A percentile compares a stretch with the other conserved stretches of the same genome.
These are phyloP conservation scores for Salisapilia sapeloensis DNA, from an alignment of 352 stramenopile genomes.

Conservation along the genomic window DNA sequence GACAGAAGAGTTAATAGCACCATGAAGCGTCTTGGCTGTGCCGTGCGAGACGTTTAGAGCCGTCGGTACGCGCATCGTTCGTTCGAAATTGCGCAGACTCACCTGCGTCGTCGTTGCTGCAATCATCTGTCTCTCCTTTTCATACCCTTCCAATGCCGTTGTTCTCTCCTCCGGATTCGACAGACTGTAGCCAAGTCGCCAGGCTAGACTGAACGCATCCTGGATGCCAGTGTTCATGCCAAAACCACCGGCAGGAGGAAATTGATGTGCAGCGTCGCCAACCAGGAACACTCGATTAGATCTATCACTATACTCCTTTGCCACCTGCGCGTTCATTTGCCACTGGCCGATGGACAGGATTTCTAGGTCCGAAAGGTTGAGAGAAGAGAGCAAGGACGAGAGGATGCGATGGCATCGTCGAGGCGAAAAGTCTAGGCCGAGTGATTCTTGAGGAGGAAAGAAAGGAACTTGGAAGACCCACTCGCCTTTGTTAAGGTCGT, in stretches of 20 bases:
- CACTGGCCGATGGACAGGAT: conserved; percentile 81
- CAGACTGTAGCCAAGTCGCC: conserved; percentile 54
- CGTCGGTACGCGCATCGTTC: conserved; percentile 69
- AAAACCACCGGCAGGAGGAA: conserved; percentile 84
- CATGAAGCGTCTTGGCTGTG: conserved; percentile 38
- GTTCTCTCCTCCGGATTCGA: conserved; percentile 4
- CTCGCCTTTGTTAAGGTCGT: conserved; percentile 76
- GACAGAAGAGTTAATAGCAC: conserved; percentile 39
- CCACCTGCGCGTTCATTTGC: conserved; percentile 88
- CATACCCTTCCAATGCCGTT: conserved; percentile 58
- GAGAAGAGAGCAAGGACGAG: conserved; percentile 18
- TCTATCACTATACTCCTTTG: conserved; percentile 57
- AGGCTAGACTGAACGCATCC: conserved; percentile 85
- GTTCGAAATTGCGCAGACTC: conserved; percentile 70
- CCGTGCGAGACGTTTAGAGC: conserved; percentile 71
- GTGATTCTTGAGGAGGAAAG: conserved; percentile 75
- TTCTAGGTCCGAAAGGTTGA: conserved; percentile 29
- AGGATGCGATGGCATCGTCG: conserved; percentile 38
- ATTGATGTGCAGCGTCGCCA: conserved; percentile 85
- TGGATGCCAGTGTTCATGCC: conserved; percentile 89
- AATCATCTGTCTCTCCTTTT: conserved; percentile 51
- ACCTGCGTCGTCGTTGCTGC: conserved; percentile 67
- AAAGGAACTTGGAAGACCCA: conserved; percentile 89
- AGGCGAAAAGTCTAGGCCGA: conserved; percentile 40
- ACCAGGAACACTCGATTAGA: conserved; percentile 71